Evolutionary conservation across 139 green algal genomes (phyloP), one percentile per base, ranked within the genome.

Genomic region (Coelastrella sp.): DNA sequence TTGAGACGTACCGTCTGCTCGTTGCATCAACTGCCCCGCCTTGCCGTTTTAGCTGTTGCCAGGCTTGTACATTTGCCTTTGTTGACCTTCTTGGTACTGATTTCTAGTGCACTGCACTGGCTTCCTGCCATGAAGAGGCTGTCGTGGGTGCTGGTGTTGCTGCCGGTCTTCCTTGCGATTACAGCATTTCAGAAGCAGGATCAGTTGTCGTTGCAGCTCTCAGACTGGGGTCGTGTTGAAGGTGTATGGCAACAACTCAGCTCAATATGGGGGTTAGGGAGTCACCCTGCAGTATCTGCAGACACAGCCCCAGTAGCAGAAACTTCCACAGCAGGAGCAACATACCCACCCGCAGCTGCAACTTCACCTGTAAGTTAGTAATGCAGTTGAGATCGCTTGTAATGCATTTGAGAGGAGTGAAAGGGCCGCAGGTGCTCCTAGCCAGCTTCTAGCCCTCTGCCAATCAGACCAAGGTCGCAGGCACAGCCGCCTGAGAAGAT

Each of bases 221-320:
- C 66, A 11, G 68, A 20, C 8, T 24, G 56, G 68, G 68, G 5
- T 8, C 12, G 60, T 12, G 22, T 68, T 6, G 63, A 78, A 57
- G 84, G 56, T 20, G 35, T 49, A 15, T 88, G 84, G 84, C 84
- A 88, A 68, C 84, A 88, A 57, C 49, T 88, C 10, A 80, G 20
- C 8, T 24, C 82, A 65, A 70, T 9, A 15, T 65, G 63, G 81
- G 49, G 25, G 14, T 35, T 27, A 20, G 24, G 22, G 58, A 6
- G n/a, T 8, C 22, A 49, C 58, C 24, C 81, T 27, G 59, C 81
- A 56, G 12, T 22, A 66, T 15, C 7, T 20, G 14, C 20, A 76
- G 61, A 22, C 24, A n/a, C 49, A 25, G n/a, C 10, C 20, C 7
- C 24, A 11, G 12, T 25, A 76, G 82, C 56, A 24, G 60, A 66